Evolutionary conservation across 192 early-diverging fungal species (phyloP), one percentile per base, ranked within the genome.

Genomic region (Mycoemilia scoparia): DNA sequence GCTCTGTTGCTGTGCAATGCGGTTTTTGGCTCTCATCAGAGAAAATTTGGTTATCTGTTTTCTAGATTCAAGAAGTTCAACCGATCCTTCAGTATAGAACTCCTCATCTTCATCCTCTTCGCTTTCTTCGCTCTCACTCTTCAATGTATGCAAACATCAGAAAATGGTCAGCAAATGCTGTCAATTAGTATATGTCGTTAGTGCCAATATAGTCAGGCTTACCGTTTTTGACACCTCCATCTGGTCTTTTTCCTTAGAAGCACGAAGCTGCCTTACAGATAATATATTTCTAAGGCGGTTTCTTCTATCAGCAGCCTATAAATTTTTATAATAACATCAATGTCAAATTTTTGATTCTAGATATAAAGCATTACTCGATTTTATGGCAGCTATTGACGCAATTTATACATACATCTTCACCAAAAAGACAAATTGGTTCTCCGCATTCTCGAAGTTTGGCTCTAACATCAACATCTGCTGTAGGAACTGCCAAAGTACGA

Each of bases 361-460:
- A 41, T 14, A 35, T 13, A 18, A 8, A 34, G n/a, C n/a, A n/a
- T n/a, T n/a, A n/a, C n/a, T n/a, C n/a, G n/a, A n/a, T n/a, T n/a
- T n/a, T n/a, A n/a, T n/a, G n/a, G n/a, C n/a, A n/a, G n/a, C n/a
- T n/a, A n/a, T n/a, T n/a, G n/a, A n/a, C n/a, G n/a, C n/a, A n/a
- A n/a, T n/a, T 4, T 7, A 16, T 4, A 38, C 66, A 46, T 73
- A 82, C 82, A 29, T 82, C 92, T 71, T 97, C 92, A 22, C 74
- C 92, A 54, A 97, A 97, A 0, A 91, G 53, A 32, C 86, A 90
- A 44, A 86, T 74, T 1, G 92, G 92, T 32, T 90, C 79, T 1
- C 69, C 73, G 21, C 76, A 50, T 28, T 86, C 76, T 28, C 86
- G 60, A 24, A 97, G 62, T 29, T 66, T 55, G 26, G 57, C 60